Conservation (phyloP, 2,329 filamentous ascomycete species). For the Trichoderma endophyticum region DNA sequence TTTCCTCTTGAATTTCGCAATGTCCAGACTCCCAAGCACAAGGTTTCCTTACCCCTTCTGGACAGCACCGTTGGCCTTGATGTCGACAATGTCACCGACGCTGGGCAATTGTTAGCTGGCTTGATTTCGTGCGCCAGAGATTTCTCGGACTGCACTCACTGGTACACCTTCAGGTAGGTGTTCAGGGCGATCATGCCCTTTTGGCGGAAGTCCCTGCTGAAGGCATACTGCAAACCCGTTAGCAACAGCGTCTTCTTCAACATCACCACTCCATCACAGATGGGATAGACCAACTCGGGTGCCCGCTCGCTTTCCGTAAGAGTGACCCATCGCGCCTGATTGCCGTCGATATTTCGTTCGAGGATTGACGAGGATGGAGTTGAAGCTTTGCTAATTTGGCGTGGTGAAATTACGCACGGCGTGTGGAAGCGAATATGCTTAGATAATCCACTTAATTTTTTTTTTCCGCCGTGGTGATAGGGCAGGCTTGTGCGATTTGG, state of each 20-base stretch:
- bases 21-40: slow-evolving; percentile 1
- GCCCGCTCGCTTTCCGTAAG: slow-evolving; percentile 80
- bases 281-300: slow-evolving; percentile 65
- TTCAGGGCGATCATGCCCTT: slow-evolving; percentile 90
- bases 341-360: slow-evolving; percentile 39
- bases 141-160: slow-evolving; percentile 44
- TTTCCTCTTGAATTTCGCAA: neutral
- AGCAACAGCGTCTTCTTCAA: slow-evolving; percentile 23
- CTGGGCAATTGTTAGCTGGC: slow-evolving; percentile 50
- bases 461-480: slow-evolving; percentile 27
- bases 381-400: slow-evolving; percentile 32
- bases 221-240: slow-evolving; percentile 66
- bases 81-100: slow-evolving; percentile 98
- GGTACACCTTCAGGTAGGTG: slow-evolving; percentile 94
- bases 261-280: slow-evolving; percentile 5
- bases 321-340: slow-evolving; percentile 76
- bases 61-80: slow-evolving; percentile 97
- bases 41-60: slow-evolving; percentile 79
- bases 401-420: slow-evolving; percentile 38
- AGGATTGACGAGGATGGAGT: slow-evolving; percentile 37
- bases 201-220: slow-evolving; percentile 91
- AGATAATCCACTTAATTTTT: slow-evolving; percentile 37
- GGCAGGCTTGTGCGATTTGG: slow-evolving; percentile 31
- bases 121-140: slow-evolving; percentile 12
- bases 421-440: slow-evolving; percentile 37